These are phyloP conservation scores for Neurospora terricola DNA, from an alignment of 495 filamentous ascomycete genomes.

Conservation along the genomic window DNA sequence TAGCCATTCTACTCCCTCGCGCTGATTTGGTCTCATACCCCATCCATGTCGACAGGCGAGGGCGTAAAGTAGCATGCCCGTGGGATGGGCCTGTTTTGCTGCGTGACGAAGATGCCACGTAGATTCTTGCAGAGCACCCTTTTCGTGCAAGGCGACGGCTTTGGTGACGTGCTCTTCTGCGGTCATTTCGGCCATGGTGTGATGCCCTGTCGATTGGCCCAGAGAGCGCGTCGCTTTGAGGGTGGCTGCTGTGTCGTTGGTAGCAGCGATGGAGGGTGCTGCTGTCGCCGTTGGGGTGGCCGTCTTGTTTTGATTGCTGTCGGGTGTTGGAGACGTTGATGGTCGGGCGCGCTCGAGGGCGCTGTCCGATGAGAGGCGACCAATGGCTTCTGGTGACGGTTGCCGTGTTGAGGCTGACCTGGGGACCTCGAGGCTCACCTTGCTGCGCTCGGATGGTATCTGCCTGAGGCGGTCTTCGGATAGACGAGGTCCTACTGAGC, in stretches of 20 bases:
- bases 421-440: constrained; percentile 32
- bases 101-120: constrained; percentile 93
- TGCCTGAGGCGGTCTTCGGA: constrained; percentile 28
- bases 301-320: constrained; percentile 25
- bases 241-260: constrained; percentile 58
- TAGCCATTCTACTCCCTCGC: constrained; percentile 81
- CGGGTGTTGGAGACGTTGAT: constrained; percentile 28
- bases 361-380: constrained; percentile 39
- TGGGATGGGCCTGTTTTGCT: constrained; percentile 73
- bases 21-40: constrained; percentile 88
- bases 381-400: constrained; percentile 29
- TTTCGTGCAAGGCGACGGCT: constrained; percentile 80
- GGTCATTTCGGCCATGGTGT: constrained; percentile 47
- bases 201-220: constrained; percentile 1
- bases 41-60: constrained; percentile 95
- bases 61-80: constrained; percentile 91
- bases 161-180: constrained; percentile 81
- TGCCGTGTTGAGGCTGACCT: constrained; percentile 13
- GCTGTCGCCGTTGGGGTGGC: constrained; percentile 31
- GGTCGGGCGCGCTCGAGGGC: constrained; percentile 26
- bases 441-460: constrained; percentile 35
- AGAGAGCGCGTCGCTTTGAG: constrained; percentile 48
- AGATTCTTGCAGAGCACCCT: constrained; percentile 75
- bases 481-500: constrained; percentile 33
- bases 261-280: constrained; percentile 21